Base-by-base conservation (phyloP, 129 eudicot genomes). In the Scalesia atractyloides region DNA sequence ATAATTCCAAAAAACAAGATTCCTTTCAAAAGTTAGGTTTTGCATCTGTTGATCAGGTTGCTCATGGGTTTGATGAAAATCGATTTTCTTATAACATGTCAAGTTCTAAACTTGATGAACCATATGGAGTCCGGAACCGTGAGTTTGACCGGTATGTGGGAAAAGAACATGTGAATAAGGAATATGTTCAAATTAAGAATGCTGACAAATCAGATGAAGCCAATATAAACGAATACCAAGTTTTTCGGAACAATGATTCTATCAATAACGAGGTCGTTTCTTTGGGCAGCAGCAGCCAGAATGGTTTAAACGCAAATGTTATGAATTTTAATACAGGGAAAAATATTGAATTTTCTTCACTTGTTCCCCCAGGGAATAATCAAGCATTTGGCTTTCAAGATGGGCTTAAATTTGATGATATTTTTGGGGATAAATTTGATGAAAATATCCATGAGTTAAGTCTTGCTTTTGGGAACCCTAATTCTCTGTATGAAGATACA, bases 381-480 rank as follows among this genome's bases (percentile, higher is more conserved):
- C 78, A 71, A 66, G 20, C 76, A 51, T 82, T 76, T 58, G 75
- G 57, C 74, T 74, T 76, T 43, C 83, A 82, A 76, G 81, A 80
- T 44, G 68, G 66, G 15, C 43, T 26, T 60, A 60, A 60, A 30
- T 60, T 85, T 44, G 76, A 70, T 80, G 80, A 79, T 43, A 69
- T 70, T 39, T 75, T 68, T 81, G 80, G 68, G 56, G 67, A 78
- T 74, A 79, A 86, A 70, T 77, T 80, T 70, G 80, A 71, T 68
- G 85, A 79, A 48, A 66, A 66, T 46, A 74, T 73, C 72, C 80
- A 86, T 54, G 89, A 87, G 50, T 70, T 85, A 48, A 87, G 82
- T 67, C 91, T 92, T 79, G 84, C 84, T 76, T 92, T 85, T 78
- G 84, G 81, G 30, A 74, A 78, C 66, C 77, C 80, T 37, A 59